Evolutionary conservation across 1,139 yeast genomes (phyloP).

Genomic region (Diutina pseudorugosa): DNA sequence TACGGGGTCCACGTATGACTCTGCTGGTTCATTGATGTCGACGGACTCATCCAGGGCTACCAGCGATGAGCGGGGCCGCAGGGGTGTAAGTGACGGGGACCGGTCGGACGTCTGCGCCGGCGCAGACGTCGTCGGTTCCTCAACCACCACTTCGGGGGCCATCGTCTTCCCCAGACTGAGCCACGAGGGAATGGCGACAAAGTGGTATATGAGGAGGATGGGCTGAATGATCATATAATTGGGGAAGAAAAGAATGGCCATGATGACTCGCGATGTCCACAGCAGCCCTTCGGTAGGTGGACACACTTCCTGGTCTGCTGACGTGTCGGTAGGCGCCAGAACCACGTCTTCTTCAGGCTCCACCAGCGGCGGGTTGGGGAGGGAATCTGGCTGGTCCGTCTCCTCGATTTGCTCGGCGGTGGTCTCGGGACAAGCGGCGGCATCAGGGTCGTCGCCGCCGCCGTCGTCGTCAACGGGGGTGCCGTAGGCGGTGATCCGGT

Average conservation of each 20-base stretch:
- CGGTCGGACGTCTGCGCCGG: neutral
- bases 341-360: neutral
- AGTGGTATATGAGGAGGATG: slow-evolving; percentile 13
- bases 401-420: neutral
- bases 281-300: neutral
- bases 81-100: neutral
- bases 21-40: neutral
- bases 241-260: slow-evolving; percentile 16
- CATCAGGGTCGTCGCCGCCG: neutral
- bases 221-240: slow-evolving; percentile 33
- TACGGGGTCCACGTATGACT: slow-evolving; percentile 18
- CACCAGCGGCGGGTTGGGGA: neutral
- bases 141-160: neutral
- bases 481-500: slow-evolving; percentile 8
- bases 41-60: neutral
- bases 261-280: neutral
- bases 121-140: neutral
- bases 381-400: neutral
- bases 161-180: neutral
- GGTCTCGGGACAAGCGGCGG: neutral
- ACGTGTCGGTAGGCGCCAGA: no score
- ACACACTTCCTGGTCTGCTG: neutral
- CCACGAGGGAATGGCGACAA: slow-evolving; percentile 15
- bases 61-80: neutral
- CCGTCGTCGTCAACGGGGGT: slow-evolving; percentile 5